Evolutionary conservation across 2,329 filamentous ascomycete genomes (phyloP), one percentile per base, ranked within the genome.

Genomic region (Aspergillus proliferans): DNA sequence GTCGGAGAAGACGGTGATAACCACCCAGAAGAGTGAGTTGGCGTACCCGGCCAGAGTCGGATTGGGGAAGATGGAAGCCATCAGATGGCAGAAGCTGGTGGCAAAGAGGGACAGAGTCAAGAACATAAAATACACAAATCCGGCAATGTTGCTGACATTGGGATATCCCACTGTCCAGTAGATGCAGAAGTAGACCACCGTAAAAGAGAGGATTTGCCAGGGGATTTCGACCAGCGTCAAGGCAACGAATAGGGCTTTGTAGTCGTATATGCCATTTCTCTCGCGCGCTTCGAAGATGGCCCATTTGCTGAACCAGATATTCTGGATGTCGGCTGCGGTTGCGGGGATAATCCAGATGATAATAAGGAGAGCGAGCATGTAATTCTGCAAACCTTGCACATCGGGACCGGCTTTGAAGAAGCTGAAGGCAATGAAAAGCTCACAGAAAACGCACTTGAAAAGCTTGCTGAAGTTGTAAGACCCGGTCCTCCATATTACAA

Each of bases 21-120:
- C 28, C 2, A 51, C 49, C 49, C 49, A 48, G 26, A 46, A 47
- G 4, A 51, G 26, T 4, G 49, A 51, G n/a, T 43, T 45, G n/a
- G 49, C 49, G 4, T 51, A 51, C 14, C 49, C 46, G 26, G 46
- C 49, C 46, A 51, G 46, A 1, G 46, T 47, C 6, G 39, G 19
- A 18, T 46, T 47, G 12, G 49, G 46, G 18, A 51, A 48, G 4
- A 51, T 14, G 4, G 49, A 22, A 1, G 49, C 49, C 28, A 46
- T 46, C 3, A 51, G 30, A 10, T 46, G 38, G 14, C 12, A 43
- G 4, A 43, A 30, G 8, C 49, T 42, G 6, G 33, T 9, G 9
- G 38, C 49, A 15, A 51, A 51, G 2, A 51, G 6, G 1, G 43
- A 21, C 3, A 51, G 28, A 1, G 48, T 15, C 2, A 51, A 21